Evolutionary conservation across 164 flowering plant genomes (phyloP).

Genomic region (grape (Vitis vinifera)): ASM3070453v1 NC_081814.1:2045001-2045500

Average conservation of each 20-base stretch:
- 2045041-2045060: too few relatives aligned
- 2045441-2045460: conserved; percentile 49
- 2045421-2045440: conserved; percentile 44
- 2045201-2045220: conserved; percentile 24
- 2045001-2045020: too few relatives aligned
- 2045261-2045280: neutral
- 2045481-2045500: conserved; percentile 77
- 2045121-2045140: too few relatives aligned
- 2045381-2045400: conserved; percentile 59
- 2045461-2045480: conserved; percentile 41
- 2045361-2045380: conserved; percentile 55
- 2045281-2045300: conserved; percentile 57
- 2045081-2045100: too few relatives aligned
- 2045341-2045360: conserved; percentile 64
- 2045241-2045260: conserved; percentile 7
- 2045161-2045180: conserved; percentile 25
- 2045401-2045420: conserved; percentile 54
- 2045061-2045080: too few relatives aligned
- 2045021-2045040: too few relatives aligned
- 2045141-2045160: too few relatives aligned
- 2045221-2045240: conserved; percentile 7
- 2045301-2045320: conserved; percentile 70
- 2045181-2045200: conserved; percentile 32
- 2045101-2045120: too few relatives aligned
- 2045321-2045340: conserved; percentile 78